These are phyloP conservation scores for Leucocoprinus sp. DNA, from an alignment of 768 basidiomycete species.

Conservation along the genomic window DNA sequence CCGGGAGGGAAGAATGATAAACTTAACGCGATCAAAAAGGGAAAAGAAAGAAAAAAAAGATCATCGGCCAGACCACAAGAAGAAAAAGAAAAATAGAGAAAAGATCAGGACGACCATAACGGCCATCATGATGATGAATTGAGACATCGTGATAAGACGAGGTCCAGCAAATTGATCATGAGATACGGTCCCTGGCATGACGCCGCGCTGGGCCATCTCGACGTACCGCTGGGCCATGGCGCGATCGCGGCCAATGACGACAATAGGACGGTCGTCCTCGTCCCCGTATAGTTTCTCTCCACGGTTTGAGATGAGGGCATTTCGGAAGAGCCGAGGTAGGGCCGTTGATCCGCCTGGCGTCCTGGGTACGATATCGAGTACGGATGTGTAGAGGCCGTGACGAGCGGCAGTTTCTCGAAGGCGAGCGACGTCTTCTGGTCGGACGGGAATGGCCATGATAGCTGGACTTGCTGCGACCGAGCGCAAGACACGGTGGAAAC, in stretches of 20 bases:
- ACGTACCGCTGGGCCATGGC: slow-evolving; percentile 6
- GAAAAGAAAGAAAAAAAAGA: neutral
- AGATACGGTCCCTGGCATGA: slow-evolving; percentile 5
- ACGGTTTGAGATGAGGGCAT: neutral
- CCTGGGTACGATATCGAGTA: neutral
- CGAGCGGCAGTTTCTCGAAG: slow-evolving; percentile 8
- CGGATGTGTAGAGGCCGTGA: slow-evolving; percentile 5
- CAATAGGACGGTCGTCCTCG: neutral
- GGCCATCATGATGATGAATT: slow-evolving; percentile 4
- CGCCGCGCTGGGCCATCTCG: slow-evolving; percentile 8
- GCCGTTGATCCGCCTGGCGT: neutral
- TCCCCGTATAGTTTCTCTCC: neutral
- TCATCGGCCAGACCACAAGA: neutral
- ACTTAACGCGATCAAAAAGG: neutral
- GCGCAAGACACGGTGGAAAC: slow-evolving; percentile 6
- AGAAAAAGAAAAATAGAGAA: slow-evolving; percentile 1
- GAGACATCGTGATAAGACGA: slow-evolving; percentile 1
- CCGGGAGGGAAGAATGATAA: neutral
- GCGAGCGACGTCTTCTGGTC: slow-evolving; percentile 7
- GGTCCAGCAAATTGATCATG: neutral
- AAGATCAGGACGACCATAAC: neutral
- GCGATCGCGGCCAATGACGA: slow-evolving; percentile 2
- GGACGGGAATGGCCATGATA: slow-evolving; percentile 4
- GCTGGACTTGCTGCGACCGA: slow-evolving; percentile 2
- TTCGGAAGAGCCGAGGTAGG: neutral